Base-by-base conservation (phyloP, 2,329 filamentous ascomycete species). In the Curvularia spicifera region DNA sequence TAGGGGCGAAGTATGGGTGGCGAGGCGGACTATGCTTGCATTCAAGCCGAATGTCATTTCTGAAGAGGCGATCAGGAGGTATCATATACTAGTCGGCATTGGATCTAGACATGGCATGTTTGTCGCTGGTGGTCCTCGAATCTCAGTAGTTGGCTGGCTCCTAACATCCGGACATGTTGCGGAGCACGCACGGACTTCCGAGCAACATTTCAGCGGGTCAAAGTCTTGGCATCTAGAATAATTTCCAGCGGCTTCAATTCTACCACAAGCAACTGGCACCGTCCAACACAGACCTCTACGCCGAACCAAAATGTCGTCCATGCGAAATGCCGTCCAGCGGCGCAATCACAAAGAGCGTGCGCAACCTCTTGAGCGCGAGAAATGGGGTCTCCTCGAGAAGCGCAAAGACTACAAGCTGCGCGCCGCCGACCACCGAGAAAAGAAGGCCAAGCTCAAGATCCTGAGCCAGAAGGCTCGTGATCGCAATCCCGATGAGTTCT, bases 341-440 rank as follows among this genome's bases (percentile, higher is more conserved):
- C 91, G 92, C 73, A 89, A 92, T 67, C 94, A 98, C 79, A 87
- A 89, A 69, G 95, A 98, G 83, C 89, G 95, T 70, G 91, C 91
- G 35, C 95, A 98, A 78, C 91, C 93, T 40, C 79, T 87, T 63
- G 91, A 93, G 74, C 91, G 95, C 52, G 82, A 89, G 65, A 91
- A 91, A 81, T 92, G 93, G 79, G 95, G 95, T 64, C 85, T 98
- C 22, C 88, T 98, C 61, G 95, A 98, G 78, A 98, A 99, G 81
- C 91, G 95, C 84, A 97, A 97, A 81, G 87, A 89, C 78, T 89
- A 89, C 79, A 83, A 84, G 59, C 84, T 88, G 56, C 85, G 87
- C 52, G 87, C 87, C 18, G 80, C 82, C 73, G 86, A 89, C 77
- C 86, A 87, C 79, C 86, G 86, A 67, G 71, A 77, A 53, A 89